Conservation (phyloP, 306 rosid species). For the Parietaria judaica region DNA sequence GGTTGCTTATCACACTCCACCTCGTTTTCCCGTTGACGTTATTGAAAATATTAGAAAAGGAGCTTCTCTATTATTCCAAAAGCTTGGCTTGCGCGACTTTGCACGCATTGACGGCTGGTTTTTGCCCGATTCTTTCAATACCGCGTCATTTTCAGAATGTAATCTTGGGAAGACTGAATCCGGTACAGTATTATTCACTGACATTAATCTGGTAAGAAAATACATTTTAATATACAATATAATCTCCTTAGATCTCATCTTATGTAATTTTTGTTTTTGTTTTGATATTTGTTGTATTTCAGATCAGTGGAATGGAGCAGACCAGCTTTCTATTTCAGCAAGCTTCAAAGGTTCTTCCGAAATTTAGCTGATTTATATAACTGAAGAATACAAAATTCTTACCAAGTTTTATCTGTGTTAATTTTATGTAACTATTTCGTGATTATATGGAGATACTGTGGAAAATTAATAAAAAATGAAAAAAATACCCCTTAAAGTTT, state of each 20-base stretch:
- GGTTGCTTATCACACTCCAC: conserved; percentile 97
- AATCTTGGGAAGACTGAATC: conserved; percentile 58
- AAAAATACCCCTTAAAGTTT: too few relatives aligned
- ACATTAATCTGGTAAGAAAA: conserved; percentile 80
- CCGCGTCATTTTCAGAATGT: conserved; percentile 33
- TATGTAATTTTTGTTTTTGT: conserved; percentile 14
- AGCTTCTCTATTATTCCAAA: conserved; percentile 65
- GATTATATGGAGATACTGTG: too few relatives aligned
- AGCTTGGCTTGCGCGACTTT: conserved; percentile 66
- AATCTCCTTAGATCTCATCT: conserved; percentile 10
- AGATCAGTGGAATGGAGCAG: conserved; percentile 99
- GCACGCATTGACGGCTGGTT: conserved; percentile 98
- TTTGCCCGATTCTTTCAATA: conserved; percentile 50
- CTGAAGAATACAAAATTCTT: neutral
- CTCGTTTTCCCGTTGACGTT: conserved; percentile 71
- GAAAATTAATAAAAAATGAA: too few relatives aligned
- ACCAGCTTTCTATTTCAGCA: conserved; percentile 98
- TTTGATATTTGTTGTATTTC: conserved; percentile 25
- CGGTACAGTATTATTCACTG: conserved; percentile 72
- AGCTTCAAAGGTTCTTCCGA: conserved; percentile 72
- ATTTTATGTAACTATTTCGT: too few relatives aligned
- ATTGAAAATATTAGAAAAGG: conserved; percentile 74
- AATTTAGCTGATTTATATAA: neutral
- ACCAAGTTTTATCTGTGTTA: too few relatives aligned
- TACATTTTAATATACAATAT: conserved; percentile 6